These are phyloP conservation scores for Nakataea oryzae DNA, from an alignment of 2,329 filamentous ascomycete genomes.

Conservation along the genomic window DNA sequence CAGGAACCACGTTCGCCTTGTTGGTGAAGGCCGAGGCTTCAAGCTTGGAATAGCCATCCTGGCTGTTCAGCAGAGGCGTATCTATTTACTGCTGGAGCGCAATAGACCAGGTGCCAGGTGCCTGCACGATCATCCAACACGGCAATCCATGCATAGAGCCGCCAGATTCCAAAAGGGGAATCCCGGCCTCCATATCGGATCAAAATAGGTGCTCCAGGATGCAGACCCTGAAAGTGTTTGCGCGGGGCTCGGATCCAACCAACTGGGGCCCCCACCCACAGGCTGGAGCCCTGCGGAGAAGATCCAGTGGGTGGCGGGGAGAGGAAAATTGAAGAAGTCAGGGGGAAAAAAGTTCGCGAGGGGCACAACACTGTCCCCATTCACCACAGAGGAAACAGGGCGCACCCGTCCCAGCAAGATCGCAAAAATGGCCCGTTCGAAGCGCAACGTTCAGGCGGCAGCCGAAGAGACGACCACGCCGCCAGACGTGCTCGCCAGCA, in stretches of 20 bases:
- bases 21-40: background rate
- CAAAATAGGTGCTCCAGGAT: no score
- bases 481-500: conserved; percentile 46
- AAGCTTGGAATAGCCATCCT: background rate
- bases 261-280: background rate
- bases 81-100: no score
- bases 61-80: no score
- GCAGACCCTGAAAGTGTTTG: background rate
- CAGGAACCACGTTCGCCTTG: background rate
- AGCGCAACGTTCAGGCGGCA: conserved; percentile 67
- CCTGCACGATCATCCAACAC: background rate
- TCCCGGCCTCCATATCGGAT: background rate
- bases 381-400: background rate
- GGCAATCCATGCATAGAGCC: background rate
- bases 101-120: no score
- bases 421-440: conserved; percentile 59
- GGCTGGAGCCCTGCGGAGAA: background rate
- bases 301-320: no score
- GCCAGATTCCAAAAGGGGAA: background rate
- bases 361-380: background rate
- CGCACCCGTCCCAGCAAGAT: background rate
- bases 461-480: conserved; percentile 59
- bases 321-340: background rate
- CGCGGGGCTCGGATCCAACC: background rate
- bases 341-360: background rate